Evolutionary conservation across 2,329 filamentous ascomycete species (phyloP), one percentile per base, ranked within the genome.

Genomic region (Paracorniculantispora psalliotae): DNA sequence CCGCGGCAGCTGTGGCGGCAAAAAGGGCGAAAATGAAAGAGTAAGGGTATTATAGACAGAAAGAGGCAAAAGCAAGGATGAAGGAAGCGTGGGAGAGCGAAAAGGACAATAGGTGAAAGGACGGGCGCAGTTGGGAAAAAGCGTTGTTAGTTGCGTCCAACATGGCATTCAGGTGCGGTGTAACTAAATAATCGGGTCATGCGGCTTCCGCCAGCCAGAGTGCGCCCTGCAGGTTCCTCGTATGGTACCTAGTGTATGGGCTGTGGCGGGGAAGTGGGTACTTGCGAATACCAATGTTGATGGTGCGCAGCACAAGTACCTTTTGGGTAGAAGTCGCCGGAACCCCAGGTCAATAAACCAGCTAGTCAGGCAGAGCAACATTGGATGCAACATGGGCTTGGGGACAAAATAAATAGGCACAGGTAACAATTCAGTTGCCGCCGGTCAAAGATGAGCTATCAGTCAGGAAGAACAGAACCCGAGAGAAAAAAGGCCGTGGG

Each of bases 131-230:
- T 51, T 44, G 37, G 19, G n/a, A n/a, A 48, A 15, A 43, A 28
- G 25, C 17, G 46, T 43, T 57, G 35, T 51, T 13, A 49, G 54
- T 25, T 44, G 17, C 25, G 13, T 55, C 25, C n/a, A 23, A 46
- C 37, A 35, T 33, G 15, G 19, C 35, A 23, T 37, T 47, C n/a
- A 37, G 41, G 52, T 55, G 43, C 52, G 37, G n/a, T 41, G 44
- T 25, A 33, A 46, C 37, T 54, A 39, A 54, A 54, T 54, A 54
- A 55, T 55, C 26, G 19, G 39, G 52, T 55, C 41, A 8, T 4
- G 21, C 52, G 28, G 52, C 19, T 43, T n/a, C n/a, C n/a, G 17
- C n/a, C 15, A 44, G 26, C 52, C 17, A 9, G 15, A 26, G 5
- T 13, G 33, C 33, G 17, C 33, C 4, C 17, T 37, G 33, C 33